A percentile compares a stretch with the other conserved stretches of the same genome.
These are phyloP conservation scores for Neurospora cerealis DNA, from an alignment of 495 filamentous ascomycete genomes.

Conservation along the genomic window DNA sequence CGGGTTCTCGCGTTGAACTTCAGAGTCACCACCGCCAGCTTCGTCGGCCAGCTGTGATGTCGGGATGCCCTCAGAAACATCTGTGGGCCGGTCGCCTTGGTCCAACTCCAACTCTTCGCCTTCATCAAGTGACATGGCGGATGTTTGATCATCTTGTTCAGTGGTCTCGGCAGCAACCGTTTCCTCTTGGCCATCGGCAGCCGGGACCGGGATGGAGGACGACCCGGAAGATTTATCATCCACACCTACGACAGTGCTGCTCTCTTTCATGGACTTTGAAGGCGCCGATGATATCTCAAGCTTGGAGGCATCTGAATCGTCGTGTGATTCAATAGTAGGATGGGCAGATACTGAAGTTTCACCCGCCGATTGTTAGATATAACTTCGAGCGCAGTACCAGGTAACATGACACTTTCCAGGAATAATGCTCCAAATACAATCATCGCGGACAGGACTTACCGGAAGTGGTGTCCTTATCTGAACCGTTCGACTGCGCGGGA, in stretches of 20 bases:
- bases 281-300: background rate
- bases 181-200: background rate
- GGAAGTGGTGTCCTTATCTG: background rate
- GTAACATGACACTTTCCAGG: background rate
- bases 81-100: background rate
- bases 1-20: background rate
- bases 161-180: background rate
- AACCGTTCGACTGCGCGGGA: constrained; percentile 4
- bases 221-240: background rate
- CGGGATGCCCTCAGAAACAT: background rate
- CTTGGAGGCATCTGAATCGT: background rate
- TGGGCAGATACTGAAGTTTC: background rate
- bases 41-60: background rate
- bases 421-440: background rate
- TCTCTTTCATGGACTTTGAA: background rate
- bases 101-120: background rate
- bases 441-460: constrained; percentile 1
- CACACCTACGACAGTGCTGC: background rate
- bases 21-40: background rate
- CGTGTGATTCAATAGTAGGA: background rate
- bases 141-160: background rate
- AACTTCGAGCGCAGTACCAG: background rate
- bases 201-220: background rate
- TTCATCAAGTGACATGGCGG: background rate
- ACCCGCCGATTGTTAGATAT: background rate